Percentiles rank a stretch among this genome's conserved stretches.
These are phyloP conservation scores for Eucalyptus marginata DNA, from an alignment of 345 rosid genomes.

Conservation along the genomic window DNA sequence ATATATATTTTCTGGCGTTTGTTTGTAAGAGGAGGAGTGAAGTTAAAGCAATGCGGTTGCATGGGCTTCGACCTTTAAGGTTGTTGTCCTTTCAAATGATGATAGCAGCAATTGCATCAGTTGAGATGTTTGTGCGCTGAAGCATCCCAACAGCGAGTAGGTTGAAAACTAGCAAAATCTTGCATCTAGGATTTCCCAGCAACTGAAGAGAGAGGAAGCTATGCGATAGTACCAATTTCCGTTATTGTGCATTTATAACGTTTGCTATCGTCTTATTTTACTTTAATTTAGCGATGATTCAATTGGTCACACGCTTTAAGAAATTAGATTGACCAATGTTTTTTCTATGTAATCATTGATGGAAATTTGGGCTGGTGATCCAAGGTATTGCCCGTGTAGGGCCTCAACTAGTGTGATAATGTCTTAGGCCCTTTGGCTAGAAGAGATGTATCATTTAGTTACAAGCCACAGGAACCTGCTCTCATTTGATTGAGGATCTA, in stretches of 20 bases:
- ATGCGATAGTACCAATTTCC: not conserved
- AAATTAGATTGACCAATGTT: not conserved
- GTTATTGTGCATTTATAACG: not conserved
- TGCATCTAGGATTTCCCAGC: not conserved
- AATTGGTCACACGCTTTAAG: not conserved
- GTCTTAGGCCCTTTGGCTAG: not conserved
- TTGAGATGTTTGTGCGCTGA: not conserved
- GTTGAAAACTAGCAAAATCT: not conserved
- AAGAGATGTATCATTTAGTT: not conserved
- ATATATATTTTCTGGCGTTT: not conserved
- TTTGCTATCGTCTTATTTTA: not conserved
- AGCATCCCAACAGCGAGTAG: not conserved
- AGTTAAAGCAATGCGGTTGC: constrained; percentile 30
- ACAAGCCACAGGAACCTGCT: not conserved
- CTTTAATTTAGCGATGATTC: not conserved
- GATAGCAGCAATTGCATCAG: not conserved
- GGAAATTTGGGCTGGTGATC: not conserved
- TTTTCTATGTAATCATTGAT: not conserved
- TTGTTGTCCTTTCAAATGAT: not conserved
- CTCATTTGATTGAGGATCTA: not conserved
- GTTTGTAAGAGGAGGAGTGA: constrained; percentile 49
- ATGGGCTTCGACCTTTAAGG: not conserved
- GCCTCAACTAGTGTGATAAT: not conserved
- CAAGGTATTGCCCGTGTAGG: not conserved
- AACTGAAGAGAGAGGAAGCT: not conserved